phyloP scores from a whole-genome alignment of 139 green algal genomes.

The Haematococcus lacustris region DNA sequence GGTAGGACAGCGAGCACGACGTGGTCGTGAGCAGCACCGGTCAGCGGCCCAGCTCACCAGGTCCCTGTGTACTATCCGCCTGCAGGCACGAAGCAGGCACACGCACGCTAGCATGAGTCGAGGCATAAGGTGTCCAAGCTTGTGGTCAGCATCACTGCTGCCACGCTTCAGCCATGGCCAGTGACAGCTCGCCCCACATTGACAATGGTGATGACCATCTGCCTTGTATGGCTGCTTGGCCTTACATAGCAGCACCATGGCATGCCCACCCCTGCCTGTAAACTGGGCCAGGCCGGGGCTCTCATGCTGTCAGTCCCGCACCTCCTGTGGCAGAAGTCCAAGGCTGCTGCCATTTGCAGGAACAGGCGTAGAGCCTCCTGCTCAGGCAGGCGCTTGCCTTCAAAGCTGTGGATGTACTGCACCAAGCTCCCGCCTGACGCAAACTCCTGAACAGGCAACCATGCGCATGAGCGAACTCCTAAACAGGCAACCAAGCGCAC shows the following conservation, averaged over 20 bases:
- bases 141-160: background rate
- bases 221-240: too few relatives aligned
- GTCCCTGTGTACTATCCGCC: constrained; percentile 61
- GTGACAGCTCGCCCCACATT: too few relatives aligned
- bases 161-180: background rate
- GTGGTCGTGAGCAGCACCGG: too few relatives aligned
- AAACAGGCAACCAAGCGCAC: too few relatives aligned
- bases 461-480: background rate
- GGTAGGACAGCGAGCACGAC: too few relatives aligned
- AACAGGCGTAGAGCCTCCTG: constrained; percentile 52
- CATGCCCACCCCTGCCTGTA: too few relatives aligned
- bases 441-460: constrained; percentile 39
- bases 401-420: constrained; percentile 25
- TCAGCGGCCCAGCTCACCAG: too few relatives aligned
- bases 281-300: too few relatives aligned
- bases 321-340: constrained; percentile 75
- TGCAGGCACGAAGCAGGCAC: constrained; percentile 7
- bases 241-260: too few relatives aligned
- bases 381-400: constrained; percentile 38
- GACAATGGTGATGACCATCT: too few relatives aligned
- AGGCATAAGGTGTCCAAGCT: background rate
- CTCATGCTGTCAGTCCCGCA: too few relatives aligned
- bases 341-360: constrained; percentile 46
- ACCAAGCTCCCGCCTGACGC: constrained; percentile 53
- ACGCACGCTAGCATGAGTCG: background rate